A percentile compares a stretch with the other conserved stretches of the same genome.
Evolutionary conservation across 2,329 filamentous ascomycete genomes (phyloP).

Genomic region (Scedosporium aurantiacum): DNA sequence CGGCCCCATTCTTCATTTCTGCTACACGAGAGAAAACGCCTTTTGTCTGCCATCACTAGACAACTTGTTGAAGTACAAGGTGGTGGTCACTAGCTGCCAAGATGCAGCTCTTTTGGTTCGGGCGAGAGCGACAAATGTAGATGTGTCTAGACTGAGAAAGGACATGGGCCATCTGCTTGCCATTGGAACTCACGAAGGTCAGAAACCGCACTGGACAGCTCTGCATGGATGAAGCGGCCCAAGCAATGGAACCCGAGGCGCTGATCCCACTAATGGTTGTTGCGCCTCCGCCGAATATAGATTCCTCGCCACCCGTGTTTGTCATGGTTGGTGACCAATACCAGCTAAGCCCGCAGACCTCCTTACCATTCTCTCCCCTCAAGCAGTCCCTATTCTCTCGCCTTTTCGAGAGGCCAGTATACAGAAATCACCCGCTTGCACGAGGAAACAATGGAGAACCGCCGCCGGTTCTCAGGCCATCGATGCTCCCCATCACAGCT

Average conservation of each 20-base stretch:
- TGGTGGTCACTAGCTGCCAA: slow-evolving; percentile 6
- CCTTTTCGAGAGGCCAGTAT: neutral
- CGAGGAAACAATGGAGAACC: slow-evolving; percentile 68
- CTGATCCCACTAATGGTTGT: slow-evolving; percentile 1
- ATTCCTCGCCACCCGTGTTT: neutral
- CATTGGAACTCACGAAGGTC: neutral
- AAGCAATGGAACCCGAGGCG: slow-evolving; percentile 5
- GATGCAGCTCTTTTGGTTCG: slow-evolving; percentile 1
- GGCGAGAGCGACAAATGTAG: neutral
- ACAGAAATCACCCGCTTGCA: neutral
- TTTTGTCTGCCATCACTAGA: slow-evolving; percentile 2
- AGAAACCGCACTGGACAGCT: neutral
- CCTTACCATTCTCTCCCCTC: slow-evolving; percentile 92
- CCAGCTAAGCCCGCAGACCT: slow-evolving; percentile 63
- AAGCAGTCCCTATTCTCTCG: slow-evolving; percentile 87
- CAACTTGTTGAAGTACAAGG: neutral
- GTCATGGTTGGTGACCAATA: slow-evolving; percentile 86
- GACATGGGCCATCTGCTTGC: neutral
- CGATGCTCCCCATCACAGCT: slow-evolving; percentile 81
- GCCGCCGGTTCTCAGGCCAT: slow-evolving; percentile 78
- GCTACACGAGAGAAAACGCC: neutral
- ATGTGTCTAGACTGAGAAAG: neutral
- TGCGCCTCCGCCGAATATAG: neutral
- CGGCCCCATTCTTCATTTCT: slow-evolving; percentile 1
- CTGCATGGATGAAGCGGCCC: slow-evolving; percentile 5